A percentile compares a stretch with the other conserved stretches of the same genome.
These are phyloP conservation scores for Spathaspora hagerdaliae DNA, from an alignment of 805 yeast species.

Conservation along the genomic window DNA sequence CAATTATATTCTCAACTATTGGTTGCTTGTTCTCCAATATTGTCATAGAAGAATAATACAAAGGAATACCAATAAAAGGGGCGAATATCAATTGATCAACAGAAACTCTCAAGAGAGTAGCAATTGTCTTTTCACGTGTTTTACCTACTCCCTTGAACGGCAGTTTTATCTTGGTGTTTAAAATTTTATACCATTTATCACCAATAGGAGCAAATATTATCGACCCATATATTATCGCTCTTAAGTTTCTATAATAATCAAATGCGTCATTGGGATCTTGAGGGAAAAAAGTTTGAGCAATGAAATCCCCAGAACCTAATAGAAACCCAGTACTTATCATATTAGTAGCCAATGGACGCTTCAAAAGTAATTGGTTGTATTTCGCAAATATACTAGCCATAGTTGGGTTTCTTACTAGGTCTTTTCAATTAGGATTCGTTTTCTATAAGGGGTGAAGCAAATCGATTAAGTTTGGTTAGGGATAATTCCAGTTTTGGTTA, in stretches of 20 bases:
- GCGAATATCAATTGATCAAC: slow-evolving; percentile 77
- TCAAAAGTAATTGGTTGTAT: slow-evolving; percentile 21
- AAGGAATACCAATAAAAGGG: slow-evolving; percentile 66
- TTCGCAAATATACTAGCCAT: slow-evolving; percentile 3
- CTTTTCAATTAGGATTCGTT: neutral
- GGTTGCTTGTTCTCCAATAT: slow-evolving; percentile 51
- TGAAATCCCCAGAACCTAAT: slow-evolving; percentile 71
- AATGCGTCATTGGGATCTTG: slow-evolving; percentile 20
- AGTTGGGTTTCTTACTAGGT: neutral
- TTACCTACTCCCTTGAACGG: slow-evolving; percentile 17
- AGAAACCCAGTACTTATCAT: slow-evolving; percentile 47
- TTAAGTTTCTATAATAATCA: slow-evolving; percentile 52
- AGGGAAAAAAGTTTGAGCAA: slow-evolving; percentile 61
- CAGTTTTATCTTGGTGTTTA: slow-evolving; percentile 37
- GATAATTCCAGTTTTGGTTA: too few relatives aligned
- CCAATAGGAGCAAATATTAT: slow-evolving; percentile 74
- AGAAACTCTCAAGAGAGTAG: slow-evolving; percentile 44
- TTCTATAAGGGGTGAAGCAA: too few relatives aligned
- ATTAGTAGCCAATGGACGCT: slow-evolving; percentile 43
- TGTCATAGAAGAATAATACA: slow-evolving; percentile 68
- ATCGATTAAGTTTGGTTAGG: too few relatives aligned
- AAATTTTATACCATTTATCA: slow-evolving; percentile 60
- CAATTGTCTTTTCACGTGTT: slow-evolving; percentile 5
- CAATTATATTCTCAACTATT: slow-evolving; percentile 31
- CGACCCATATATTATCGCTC: slow-evolving; percentile 72